Evolutionary conservation across 2,329 filamentous ascomycete genomes (phyloP).

Genomic region (Microdochium nivale): DNA sequence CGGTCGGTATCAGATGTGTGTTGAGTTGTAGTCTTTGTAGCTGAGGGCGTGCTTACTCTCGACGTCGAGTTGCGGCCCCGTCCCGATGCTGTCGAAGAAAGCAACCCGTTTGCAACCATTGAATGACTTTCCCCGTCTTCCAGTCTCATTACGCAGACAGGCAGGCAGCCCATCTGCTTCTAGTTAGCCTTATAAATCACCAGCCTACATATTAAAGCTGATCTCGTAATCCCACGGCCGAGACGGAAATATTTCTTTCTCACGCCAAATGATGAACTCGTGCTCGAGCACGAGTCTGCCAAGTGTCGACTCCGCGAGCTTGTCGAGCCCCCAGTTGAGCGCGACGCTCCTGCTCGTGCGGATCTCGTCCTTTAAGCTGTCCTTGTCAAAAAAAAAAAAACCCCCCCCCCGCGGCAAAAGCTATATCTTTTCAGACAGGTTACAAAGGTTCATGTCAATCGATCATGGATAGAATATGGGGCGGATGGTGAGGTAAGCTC

Average conservation of each 20-base stretch:
- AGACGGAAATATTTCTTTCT: conserved; percentile 4
- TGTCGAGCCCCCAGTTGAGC: conserved; percentile 46
- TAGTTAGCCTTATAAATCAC: background rate
- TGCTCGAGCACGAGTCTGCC: conserved; percentile 40
- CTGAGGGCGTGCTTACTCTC: background rate
- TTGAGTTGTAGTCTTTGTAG: too few species aligned
- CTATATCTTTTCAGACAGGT: background rate
- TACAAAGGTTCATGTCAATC: background rate
- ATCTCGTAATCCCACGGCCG: background rate
- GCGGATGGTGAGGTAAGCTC: background rate
- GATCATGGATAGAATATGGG: background rate
- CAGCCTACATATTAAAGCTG: background rate
- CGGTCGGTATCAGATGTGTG: too few species aligned
- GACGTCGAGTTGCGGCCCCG: background rate
- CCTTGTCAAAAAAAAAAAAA: conserved; percentile 6
- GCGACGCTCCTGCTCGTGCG: conserved; percentile 40
- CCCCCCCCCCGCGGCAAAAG: background rate
- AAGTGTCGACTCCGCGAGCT: conserved; percentile 46
- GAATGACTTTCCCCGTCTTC: background rate
- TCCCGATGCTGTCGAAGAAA: too few species aligned
- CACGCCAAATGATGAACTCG: conserved; percentile 37
- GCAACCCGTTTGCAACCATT: too few species aligned
- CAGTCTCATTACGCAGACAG: background rate
- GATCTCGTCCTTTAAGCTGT: conserved; percentile 36
- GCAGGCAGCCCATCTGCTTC: background rate